phyloP scores from a whole-genome alignment of 306 rosid species.

The Dryas octopetala region DNA sequence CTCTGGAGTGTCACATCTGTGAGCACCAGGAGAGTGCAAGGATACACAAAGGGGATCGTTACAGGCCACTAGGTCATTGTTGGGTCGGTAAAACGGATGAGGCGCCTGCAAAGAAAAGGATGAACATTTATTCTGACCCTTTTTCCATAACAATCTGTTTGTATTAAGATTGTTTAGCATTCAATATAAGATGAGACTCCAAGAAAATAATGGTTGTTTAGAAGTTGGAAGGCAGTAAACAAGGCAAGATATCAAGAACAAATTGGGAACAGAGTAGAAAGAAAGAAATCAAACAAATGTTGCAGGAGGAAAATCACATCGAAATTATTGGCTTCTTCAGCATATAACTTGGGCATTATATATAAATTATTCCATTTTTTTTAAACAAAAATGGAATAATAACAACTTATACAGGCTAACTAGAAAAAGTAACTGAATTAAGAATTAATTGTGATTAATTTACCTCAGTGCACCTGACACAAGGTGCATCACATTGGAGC shows the following conservation, averaged over 20 bases:
- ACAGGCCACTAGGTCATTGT: slow-evolving; percentile 69
- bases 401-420: neutral
- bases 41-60: slow-evolving; percentile 69
- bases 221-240: neutral
- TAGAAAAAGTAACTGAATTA: neutral
- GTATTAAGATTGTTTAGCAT: neutral
- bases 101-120: slow-evolving; percentile 56
- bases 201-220: neutral
- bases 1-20: slow-evolving; percentile 54
- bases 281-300: neutral
- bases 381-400: neutral
- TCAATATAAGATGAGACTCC: neutral
- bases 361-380: no score
- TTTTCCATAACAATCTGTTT: neutral
- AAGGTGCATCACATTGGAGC: slow-evolving; percentile 97
- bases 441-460: neutral
- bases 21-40: slow-evolving; percentile 50
- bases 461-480: slow-evolving; percentile 78
- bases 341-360: neutral
- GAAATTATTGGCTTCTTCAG: neutral
- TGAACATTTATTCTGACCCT: neutral
- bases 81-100: slow-evolving; percentile 73
- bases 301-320: neutral
- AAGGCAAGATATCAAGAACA: neutral
- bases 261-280: neutral